Percentiles rank a stretch among this genome's conserved stretches.
Conservation (phyloP, 2,329 filamentous ascomycete species). For the Trichoderma sp. region DNA sequence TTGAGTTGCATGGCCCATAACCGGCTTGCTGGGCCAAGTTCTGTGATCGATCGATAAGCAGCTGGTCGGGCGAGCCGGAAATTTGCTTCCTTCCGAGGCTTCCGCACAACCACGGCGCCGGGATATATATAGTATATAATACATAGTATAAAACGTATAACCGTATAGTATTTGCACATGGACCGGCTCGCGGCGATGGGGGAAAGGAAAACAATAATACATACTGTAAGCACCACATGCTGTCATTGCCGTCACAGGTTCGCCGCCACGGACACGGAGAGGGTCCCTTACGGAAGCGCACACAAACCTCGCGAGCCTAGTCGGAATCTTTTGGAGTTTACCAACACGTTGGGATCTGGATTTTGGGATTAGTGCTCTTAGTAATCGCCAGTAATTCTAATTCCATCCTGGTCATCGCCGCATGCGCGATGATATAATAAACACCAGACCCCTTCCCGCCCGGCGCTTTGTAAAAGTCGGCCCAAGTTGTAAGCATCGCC, state of each 20-base stretch:
- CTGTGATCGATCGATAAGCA: slow-evolving; percentile 10
- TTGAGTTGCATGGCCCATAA: not conserved
- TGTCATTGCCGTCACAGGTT: slow-evolving; percentile 12
- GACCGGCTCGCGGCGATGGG: not conserved
- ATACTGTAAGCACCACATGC: not conserved
- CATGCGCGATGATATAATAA: slow-evolving; percentile 12
- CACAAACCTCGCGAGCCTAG: not conserved
- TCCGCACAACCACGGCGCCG: not conserved
- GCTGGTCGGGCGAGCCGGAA: slow-evolving; percentile 12
- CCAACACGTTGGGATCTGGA: not conserved
- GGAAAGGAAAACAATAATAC: not conserved
- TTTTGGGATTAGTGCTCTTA: not conserved
- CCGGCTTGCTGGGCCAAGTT: slow-evolving; percentile 7
- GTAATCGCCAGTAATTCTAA: not conserved
- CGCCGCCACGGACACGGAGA: not conserved
- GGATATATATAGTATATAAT: slow-evolving; percentile 7
- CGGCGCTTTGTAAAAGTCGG: not conserved
- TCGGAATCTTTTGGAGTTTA: not conserved
- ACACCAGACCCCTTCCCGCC: not conserved
- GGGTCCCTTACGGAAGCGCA: not conserved
- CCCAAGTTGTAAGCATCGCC: not conserved
- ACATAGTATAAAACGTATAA: not conserved
- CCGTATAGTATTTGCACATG: not conserved
- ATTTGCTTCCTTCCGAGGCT: slow-evolving; percentile 13
- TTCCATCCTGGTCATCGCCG: not conserved